Evolutionary conservation across 2,329 filamentous ascomycete species (phyloP).

Genomic region (Cryphonectria naterciae): DNA sequence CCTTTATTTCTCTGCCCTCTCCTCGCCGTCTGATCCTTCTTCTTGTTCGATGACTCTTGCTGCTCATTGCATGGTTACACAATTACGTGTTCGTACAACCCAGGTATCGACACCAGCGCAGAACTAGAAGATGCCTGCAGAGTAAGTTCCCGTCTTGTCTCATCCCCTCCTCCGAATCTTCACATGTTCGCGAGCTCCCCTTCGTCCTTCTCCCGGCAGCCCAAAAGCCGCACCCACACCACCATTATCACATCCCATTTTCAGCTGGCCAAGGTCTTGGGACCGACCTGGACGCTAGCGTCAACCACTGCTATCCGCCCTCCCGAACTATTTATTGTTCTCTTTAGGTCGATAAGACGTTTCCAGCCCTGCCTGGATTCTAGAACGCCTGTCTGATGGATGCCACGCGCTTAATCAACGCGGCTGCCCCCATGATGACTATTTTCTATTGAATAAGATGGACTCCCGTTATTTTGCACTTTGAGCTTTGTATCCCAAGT

Average conservation of each 20-base stretch:
- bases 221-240: not conserved
- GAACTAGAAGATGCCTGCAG: slow-evolving; percentile 25
- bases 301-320: slow-evolving; percentile 2
- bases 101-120: slow-evolving; percentile 1
- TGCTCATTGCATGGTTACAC: not conserved
- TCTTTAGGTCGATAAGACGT: not conserved
- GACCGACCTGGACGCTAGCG: slow-evolving; percentile 7
- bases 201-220: not conserved
- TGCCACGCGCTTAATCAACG: not conserved
- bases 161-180: slow-evolving; percentile 8
- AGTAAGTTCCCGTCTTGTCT: slow-evolving; percentile 23
- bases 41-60: not conserved
- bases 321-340: not conserved
- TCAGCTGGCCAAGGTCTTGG: slow-evolving; percentile 7
- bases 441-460: not conserved
- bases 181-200: not conserved
- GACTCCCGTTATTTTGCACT: not conserved
- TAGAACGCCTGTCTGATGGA: not conserved
- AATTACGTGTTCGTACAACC: not conserved
- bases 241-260: not conserved
- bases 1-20: not conserved
- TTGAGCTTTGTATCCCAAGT: not conserved
- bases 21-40: not conserved
- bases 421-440: not conserved
- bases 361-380: not conserved